Base-by-base conservation (phyloP, 2,329 filamentous ascomycete species). In the Fusarium acutatum region DNA sequence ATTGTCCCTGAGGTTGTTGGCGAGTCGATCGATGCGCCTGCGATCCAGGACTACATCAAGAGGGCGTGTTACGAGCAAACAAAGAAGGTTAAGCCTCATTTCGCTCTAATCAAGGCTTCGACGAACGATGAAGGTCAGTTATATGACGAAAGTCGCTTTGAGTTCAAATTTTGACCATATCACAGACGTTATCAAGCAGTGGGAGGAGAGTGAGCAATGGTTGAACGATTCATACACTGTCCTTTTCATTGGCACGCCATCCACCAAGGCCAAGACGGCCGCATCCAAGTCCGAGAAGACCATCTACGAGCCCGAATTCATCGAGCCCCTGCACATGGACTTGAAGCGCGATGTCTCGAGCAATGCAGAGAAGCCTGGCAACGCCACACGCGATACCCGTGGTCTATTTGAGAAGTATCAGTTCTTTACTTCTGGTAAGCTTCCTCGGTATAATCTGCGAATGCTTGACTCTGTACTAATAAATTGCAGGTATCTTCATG, bases 341-440 rank as follows among this genome's bases (percentile, higher is more conserved):
- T 83, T 96, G 73, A 96, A 94, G 88, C 89, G 94, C 74, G 82
- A 84, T 60, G 69, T 83, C 13, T 77, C 82, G 26, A 74, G 75
- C 72, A 28, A 72, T 71, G 73, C 83, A 81, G 62, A 54, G 50
- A 54, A 54, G 34, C 50, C 83, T 24, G 79, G 80, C 22, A 86
- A 88, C 67, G 78, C 72, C 60, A 84, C 81, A 12, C 77, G 78
- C 59, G 78, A 87, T 64, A 86, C 82, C 40, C 81, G 87, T 35
- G 86, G 90, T 8, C 83, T 97, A 47, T 98, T 99, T 78, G 93
- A 97, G 83, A 95, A 93, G 82, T 99, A 99, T 82, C 93, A 97
- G 81, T 98, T 95, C 85, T 93, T 99, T 76, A 96, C 92, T 17
- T 94, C 95, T 78, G 94, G 94, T 96, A 84, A 67, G 73, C 24